A percentile compares a stretch with the other conserved stretches of the same genome.
Evolutionary conservation across 768 basidiomycete species (phyloP).

Genomic region (Mycena haematopus): DNA sequence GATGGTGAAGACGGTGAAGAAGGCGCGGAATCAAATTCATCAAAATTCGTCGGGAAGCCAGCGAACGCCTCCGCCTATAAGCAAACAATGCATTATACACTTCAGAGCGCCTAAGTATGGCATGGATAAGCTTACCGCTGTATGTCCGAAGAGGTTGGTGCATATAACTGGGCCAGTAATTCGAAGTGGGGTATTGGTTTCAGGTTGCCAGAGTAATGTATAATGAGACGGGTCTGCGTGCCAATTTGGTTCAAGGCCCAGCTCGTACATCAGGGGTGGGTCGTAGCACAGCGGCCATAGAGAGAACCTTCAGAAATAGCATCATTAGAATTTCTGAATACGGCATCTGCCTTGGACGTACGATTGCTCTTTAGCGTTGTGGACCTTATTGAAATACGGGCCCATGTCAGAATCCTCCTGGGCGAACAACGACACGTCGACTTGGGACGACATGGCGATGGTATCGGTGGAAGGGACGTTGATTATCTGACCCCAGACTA

Average conservation of each 20-base stretch:
- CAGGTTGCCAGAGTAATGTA: constrained; percentile 13
- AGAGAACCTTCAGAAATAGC: constrained; percentile 1
- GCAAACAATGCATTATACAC: not conserved
- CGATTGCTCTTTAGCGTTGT: constrained; percentile 16
- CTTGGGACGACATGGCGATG: constrained; percentile 5
- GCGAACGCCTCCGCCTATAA: constrained; percentile 17
- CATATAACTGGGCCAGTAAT: constrained; percentile 6
- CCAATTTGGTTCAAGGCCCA: constrained; percentile 2
- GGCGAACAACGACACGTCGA: not conserved
- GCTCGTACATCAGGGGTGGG: constrained; percentile 1
- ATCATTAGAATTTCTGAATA: not conserved
- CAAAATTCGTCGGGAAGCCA: constrained; percentile 19
- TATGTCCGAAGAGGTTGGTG: constrained; percentile 23
- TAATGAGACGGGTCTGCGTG: constrained; percentile 1
- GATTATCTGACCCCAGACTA: not conserved
- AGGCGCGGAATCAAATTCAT: constrained; percentile 8
- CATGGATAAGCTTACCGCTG: not conserved
- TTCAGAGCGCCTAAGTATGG: not conserved
- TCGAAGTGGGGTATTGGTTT: not conserved
- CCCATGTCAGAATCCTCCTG: constrained; percentile 16
- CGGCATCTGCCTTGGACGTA: not conserved
- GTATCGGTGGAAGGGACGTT: constrained; percentile 8
- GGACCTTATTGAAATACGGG: not conserved
- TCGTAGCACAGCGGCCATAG: constrained; percentile 20
- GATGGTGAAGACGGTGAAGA: constrained; percentile 14